phyloP scores from a whole-genome alignment of 176 grass and related monocot genomes.

The Zoysia pacifica region DNA sequence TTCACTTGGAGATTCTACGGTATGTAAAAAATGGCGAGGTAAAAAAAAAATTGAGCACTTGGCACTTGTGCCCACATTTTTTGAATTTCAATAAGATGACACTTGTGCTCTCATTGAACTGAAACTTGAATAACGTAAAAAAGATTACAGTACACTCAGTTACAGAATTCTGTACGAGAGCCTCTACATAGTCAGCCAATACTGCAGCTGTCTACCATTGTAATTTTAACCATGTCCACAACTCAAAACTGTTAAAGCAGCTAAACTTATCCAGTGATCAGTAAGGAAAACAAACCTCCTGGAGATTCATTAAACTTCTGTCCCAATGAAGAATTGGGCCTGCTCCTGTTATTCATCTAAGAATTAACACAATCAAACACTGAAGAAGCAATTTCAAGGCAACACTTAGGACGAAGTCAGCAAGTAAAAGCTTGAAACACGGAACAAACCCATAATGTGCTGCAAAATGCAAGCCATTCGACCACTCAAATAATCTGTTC shows the following conservation, averaged over 20 bases:
- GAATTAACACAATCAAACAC: conserved; percentile 40
- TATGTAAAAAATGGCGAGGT: not conserved
- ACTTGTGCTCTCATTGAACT: not conserved
- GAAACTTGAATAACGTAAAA: not conserved
- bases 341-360: conserved; percentile 46
- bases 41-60: not conserved
- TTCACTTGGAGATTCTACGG: conserved; percentile 69
- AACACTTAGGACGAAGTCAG: conserved; percentile 71
- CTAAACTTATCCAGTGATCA: conserved; percentile 1
- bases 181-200: conserved; percentile 60
- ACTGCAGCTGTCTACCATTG: conserved; percentile 58
- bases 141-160: conserved; percentile 64
- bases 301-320: conserved; percentile 62
- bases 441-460: conserved; percentile 72
- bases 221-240: conserved; percentile 29
- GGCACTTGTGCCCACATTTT: not conserved
- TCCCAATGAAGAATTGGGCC: conserved; percentile 54
- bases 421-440: conserved; percentile 74
- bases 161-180: conserved; percentile 69
- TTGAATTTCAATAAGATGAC: too few species aligned
- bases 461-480: conserved; percentile 90
- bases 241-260: not conserved
- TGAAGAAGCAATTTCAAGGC: conserved; percentile 41
- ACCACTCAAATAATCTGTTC: conserved; percentile 82
- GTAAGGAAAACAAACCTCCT: conserved; percentile 44